Evolutionary conservation across 164 flowering plant genomes (phyloP).

Genomic region (Berberis vulgaris): DNA sequence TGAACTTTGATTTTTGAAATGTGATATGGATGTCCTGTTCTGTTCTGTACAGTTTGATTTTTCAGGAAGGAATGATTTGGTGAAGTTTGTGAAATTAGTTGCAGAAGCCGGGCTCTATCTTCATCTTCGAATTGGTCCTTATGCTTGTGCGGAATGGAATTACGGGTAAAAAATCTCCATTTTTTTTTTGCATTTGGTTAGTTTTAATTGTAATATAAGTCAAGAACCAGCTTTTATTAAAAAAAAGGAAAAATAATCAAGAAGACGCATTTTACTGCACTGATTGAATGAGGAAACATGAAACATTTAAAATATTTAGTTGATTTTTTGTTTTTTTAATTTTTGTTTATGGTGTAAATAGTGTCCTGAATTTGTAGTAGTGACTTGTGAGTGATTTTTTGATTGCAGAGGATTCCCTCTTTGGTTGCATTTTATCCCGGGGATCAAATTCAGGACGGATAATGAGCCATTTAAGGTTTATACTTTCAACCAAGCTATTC

Average conservation of each 20-base stretch:
- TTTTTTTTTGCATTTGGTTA: not conserved
- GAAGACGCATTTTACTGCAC: too few relatives aligned
- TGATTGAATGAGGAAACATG: too few relatives aligned
- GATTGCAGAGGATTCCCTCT: conserved; percentile 82
- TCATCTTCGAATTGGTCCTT: conserved; percentile 92
- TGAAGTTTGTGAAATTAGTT: conserved; percentile 70
- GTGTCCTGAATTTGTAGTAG: not conserved
- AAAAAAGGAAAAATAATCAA: too few relatives aligned
- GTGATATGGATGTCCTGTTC: not conserved
- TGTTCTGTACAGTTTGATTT: conserved; percentile 60
- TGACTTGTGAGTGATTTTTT: too few relatives aligned
- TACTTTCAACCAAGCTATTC: not conserved
- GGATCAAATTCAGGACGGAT: conserved; percentile 75
- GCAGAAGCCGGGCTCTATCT: conserved; percentile 74
- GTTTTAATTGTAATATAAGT: too few relatives aligned
- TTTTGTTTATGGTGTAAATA: not conserved
- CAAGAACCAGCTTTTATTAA: too few relatives aligned
- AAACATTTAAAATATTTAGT: too few relatives aligned
- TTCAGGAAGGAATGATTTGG: conserved; percentile 77
- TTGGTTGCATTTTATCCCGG: conserved; percentile 94
- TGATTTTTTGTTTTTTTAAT: not conserved
- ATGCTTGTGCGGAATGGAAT: conserved; percentile 97
- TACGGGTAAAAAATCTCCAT: conserved; percentile 46
- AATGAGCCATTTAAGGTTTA: conserved; percentile 88
- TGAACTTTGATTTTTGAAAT: not conserved